Conservation (phyloP, 345 rosid species). For the Populus euphratica region DNA sequence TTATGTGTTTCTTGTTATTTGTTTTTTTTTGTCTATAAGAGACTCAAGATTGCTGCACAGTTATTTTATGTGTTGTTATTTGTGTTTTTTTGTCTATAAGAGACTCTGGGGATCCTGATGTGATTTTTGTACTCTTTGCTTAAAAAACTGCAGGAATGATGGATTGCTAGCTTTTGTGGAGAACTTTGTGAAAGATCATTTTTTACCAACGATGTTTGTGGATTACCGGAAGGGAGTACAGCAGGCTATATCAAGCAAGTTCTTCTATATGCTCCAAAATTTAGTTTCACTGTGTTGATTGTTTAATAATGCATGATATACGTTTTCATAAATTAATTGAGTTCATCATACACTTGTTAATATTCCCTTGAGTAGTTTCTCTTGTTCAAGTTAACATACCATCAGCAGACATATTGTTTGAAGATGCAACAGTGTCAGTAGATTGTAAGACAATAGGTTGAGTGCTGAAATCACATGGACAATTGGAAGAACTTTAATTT, state of each 20-base stretch:
- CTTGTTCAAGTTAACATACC: too few species aligned
- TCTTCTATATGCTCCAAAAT: slow-evolving; percentile 6
- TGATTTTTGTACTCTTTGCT: slow-evolving; percentile 5
- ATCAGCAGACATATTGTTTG: background rate
- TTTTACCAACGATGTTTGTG: slow-evolving; percentile 93
- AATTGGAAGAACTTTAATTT: background rate
- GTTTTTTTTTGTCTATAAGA: background rate
- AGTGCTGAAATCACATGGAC: background rate
- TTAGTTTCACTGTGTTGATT: background rate
- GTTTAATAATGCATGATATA: background rate
- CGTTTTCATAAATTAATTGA: slow-evolving; percentile 6
- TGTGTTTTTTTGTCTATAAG: background rate
- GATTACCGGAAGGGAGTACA: slow-evolving; percentile 98
- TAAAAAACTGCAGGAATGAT: slow-evolving; percentile 65
- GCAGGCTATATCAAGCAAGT: slow-evolving; percentile 97
- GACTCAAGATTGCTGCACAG: background rate
- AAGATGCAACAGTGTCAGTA: background rate
- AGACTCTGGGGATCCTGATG: background rate
- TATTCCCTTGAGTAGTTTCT: background rate
- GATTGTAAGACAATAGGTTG: background rate
- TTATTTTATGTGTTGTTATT: background rate
- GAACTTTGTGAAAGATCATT: slow-evolving; percentile 96
- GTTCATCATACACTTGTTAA: background rate
- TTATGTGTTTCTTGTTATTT: background rate
- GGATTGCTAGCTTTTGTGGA: slow-evolving; percentile 92